These are phyloP conservation scores for Aspergillus versicolor DNA, from an alignment of 2,329 filamentous ascomycete species.

Conservation along the genomic window DNA sequence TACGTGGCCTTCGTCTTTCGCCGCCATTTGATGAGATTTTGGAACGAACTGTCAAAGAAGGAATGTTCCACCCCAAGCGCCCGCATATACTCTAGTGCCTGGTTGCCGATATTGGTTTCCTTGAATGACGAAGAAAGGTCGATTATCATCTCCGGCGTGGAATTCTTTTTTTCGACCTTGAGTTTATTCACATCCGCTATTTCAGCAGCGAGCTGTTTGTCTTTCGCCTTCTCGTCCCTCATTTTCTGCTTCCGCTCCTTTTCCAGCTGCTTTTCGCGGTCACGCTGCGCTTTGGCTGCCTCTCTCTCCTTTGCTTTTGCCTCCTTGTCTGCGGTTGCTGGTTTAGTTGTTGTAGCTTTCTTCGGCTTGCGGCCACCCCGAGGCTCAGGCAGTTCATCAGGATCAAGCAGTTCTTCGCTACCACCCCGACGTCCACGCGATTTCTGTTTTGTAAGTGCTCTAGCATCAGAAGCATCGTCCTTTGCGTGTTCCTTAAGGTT, in stretches of 20 bases:
- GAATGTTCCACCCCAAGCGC: conserved; percentile 42
- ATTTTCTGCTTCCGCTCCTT: conserved; percentile 49
- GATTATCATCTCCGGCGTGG: conserved; percentile 74
- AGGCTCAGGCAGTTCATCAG: conserved; percentile 47
- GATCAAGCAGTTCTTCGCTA: conserved; percentile 11
- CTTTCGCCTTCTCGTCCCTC: conserved; percentile 58
- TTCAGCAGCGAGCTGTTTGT: conserved; percentile 65
- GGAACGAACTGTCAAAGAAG: conserved; percentile 39
- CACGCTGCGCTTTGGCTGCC: conserved; percentile 46
- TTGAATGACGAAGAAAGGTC: conserved; percentile 62
- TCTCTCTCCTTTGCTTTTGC: conserved; percentile 57
- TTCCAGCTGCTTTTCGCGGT: conserved; percentile 56
- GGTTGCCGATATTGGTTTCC: conserved; percentile 43
- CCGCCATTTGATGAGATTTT: conserved; percentile 65
- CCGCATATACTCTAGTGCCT: conserved; percentile 44
- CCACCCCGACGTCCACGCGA: not conserved
- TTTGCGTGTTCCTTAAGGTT: conserved; percentile 25
- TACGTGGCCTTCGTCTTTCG: conserved; percentile 65
- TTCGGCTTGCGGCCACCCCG: conserved; percentile 35
- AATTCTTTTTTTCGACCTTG: conserved; percentile 70
- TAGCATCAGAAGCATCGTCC: not conserved
- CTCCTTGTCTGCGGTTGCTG: conserved; percentile 33
- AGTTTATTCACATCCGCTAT: conserved; percentile 72
- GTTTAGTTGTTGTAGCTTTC: conserved; percentile 26
- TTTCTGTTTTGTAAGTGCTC: conserved; percentile 5